Conservation (phyloP, 2,329 filamentous ascomycete genomes). For the Penicillium sp. region DNA sequence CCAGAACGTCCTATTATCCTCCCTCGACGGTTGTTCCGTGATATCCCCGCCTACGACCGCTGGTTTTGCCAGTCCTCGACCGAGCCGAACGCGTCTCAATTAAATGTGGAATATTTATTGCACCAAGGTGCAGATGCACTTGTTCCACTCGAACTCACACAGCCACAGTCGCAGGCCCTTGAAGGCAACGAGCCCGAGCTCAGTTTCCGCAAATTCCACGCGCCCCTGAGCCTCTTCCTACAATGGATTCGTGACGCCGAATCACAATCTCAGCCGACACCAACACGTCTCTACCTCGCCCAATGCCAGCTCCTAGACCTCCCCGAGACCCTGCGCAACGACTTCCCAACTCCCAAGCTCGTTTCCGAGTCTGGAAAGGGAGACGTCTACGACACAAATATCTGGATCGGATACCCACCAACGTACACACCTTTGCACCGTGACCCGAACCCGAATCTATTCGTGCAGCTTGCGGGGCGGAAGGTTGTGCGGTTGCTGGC, state of each 20-base stretch:
- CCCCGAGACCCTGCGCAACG: slow-evolving; percentile 64
- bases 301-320: slow-evolving; percentile 76
- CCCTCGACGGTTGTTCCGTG: slow-evolving; percentile 46
- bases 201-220: slow-evolving; percentile 53
- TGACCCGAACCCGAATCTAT: slow-evolving; percentile 93
- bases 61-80: slow-evolving; percentile 61
- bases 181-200: slow-evolving; percentile 1
- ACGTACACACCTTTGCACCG: slow-evolving; percentile 90
- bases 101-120: slow-evolving; percentile 52
- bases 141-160: slow-evolving; percentile 65
- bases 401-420: slow-evolving; percentile 87
- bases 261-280: slow-evolving; percentile 29
- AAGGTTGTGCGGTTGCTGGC: slow-evolving; percentile 76
- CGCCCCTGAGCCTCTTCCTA: slow-evolving; percentile 66
- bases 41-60: slow-evolving; percentile 59
- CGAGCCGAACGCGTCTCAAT: slow-evolving; percentile 32
- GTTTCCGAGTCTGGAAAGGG: slow-evolving; percentile 70
- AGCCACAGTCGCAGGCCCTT: slow-evolving; percentile 13
- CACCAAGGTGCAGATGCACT: slow-evolving; percentile 52
- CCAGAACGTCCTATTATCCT: slow-evolving; percentile 60
- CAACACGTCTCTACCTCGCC: slow-evolving; percentile 75
- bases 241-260: slow-evolving; percentile 51
- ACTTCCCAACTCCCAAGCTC: slow-evolving; percentile 71
- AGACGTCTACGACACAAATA: slow-evolving; percentile 82
- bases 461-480: slow-evolving; percentile 76